Evolutionary conservation across 495 filamentous ascomycete species (phyloP).

Genomic region (Penicillium steckii): DNA sequence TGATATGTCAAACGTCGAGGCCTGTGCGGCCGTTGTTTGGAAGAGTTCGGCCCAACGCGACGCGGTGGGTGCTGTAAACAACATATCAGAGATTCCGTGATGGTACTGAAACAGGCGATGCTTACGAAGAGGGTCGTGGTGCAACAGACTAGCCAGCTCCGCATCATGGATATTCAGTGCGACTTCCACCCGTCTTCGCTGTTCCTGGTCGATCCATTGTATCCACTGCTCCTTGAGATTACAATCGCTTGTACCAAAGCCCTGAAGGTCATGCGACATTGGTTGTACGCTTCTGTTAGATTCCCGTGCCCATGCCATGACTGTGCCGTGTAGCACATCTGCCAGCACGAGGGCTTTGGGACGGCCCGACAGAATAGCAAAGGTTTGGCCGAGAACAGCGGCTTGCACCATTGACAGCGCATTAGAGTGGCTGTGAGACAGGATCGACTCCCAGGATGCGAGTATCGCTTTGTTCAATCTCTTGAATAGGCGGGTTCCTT

Average conservation of each 20-base stretch:
- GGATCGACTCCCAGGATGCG: slow-evolving; percentile 29
- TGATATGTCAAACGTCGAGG: background rate
- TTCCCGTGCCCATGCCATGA: slow-evolving; percentile 35
- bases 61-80: slow-evolving; percentile 33
- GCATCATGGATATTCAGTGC: slow-evolving; percentile 34
- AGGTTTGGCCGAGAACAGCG: slow-evolving; percentile 38
- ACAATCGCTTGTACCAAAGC: too few relatives aligned
- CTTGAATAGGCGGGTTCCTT: slow-evolving; percentile 31
- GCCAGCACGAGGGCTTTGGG: slow-evolving; percentile 26
- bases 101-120: slow-evolving; percentile 22
- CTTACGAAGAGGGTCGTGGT: slow-evolving; percentile 32
- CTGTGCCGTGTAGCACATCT: slow-evolving; percentile 40
- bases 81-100: slow-evolving; percentile 19
- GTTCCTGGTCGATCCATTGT: slow-evolving; percentile 15
- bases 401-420: slow-evolving; percentile 38
- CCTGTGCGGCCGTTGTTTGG: slow-evolving; percentile 1
- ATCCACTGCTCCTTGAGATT: too few relatives aligned
- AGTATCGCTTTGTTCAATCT: slow-evolving; percentile 36
- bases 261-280: too few relatives aligned
- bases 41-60: slow-evolving; percentile 24
- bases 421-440: slow-evolving; percentile 22
- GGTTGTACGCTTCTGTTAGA: too few relatives aligned
- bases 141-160: slow-evolving; percentile 34
- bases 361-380: slow-evolving; percentile 34
- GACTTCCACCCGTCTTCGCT: slow-evolving; percentile 20